These are phyloP conservation scores for Plasmopara muralis DNA, from an alignment of 352 stramenopile genomes.

Conservation along the genomic window DNA sequence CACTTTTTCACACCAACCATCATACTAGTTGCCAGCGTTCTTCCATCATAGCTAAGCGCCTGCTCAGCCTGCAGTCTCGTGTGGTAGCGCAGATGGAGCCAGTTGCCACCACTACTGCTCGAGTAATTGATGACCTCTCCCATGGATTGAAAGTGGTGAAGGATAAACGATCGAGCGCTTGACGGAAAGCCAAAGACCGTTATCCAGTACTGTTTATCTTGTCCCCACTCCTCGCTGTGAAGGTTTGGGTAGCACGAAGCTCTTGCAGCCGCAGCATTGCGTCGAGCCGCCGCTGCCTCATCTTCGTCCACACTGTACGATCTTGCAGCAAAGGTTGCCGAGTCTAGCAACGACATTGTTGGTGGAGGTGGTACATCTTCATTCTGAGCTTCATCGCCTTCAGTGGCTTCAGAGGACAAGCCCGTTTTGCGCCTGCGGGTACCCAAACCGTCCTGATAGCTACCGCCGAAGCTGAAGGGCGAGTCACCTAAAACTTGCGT, in stretches of 20 bases:
- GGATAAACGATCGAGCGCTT: constrained; percentile 52
- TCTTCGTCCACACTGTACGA: constrained; percentile 23
- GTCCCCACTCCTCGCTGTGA: constrained; percentile 65
- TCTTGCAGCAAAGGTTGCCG: constrained; percentile 33
- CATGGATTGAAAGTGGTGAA: constrained; percentile 71
- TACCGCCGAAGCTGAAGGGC: constrained; percentile 48
- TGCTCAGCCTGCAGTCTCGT: constrained; percentile 77
- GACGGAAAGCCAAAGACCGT: constrained; percentile 74
- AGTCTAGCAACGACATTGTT: constrained; percentile 50
- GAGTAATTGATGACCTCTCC: constrained; percentile 71
- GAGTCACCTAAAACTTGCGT: constrained; percentile 45
- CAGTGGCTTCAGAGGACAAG: constrained; percentile 8
- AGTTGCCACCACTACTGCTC: constrained; percentile 56
- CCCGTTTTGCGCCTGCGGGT: constrained; percentile 44
- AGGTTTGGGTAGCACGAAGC: constrained; percentile 40
- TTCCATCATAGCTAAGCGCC: constrained; percentile 63
- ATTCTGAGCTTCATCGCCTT: constrained; percentile 27
- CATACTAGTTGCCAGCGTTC: constrained; percentile 49
- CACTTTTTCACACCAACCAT: constrained; percentile 84
- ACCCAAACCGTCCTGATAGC: constrained; percentile 39
- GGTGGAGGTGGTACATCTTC: constrained; percentile 51
- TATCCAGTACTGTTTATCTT: constrained; percentile 80
- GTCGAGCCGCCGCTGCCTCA: constrained; percentile 18
- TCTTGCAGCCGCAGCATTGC: constrained; percentile 17
- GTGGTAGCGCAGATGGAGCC: constrained; percentile 74